phyloP scores from a whole-genome alignment of 2,329 filamentous ascomycete species.

The Cladobotryum mycophilum region DNA sequence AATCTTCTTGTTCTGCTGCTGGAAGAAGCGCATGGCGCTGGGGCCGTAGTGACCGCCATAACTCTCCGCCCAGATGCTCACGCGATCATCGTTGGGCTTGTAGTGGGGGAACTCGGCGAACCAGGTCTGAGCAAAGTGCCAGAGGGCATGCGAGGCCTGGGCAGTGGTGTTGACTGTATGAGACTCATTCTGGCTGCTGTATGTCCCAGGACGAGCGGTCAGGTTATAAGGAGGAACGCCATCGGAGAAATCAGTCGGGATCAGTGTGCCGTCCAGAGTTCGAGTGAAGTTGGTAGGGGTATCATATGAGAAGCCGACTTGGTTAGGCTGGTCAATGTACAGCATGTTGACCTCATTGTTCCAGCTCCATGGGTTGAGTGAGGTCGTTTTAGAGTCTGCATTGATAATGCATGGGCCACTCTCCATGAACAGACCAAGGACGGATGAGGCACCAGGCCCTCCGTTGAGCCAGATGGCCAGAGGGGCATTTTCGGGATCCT shows the following conservation, averaged over 20 bases:
- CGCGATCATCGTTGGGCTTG: constrained; percentile 45
- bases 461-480: constrained; percentile 61
- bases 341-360: constrained; percentile 48
- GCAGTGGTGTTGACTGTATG: constrained; percentile 43
- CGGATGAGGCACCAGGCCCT: constrained; percentile 55
- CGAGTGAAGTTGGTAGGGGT: constrained; percentile 55
- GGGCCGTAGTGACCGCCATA: constrained; percentile 67
- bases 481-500: constrained; percentile 31
- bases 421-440: constrained; percentile 59
- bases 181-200: constrained; percentile 23
- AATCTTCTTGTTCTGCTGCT: constrained; percentile 55
- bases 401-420: constrained; percentile 47
- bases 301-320: constrained; percentile 64
- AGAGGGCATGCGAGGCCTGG: constrained; percentile 50
- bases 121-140: constrained; percentile 61
- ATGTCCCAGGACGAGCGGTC: constrained; percentile 30
- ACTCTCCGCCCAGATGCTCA: constrained; percentile 63
- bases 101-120: constrained; percentile 53
- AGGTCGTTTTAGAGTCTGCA: constrained; percentile 44
- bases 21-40: constrained; percentile 50
- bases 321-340: constrained; percentile 57
- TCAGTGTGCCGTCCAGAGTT: constrained; percentile 48
- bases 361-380: constrained; percentile 57
- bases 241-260: constrained; percentile 33
- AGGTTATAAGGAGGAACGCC: constrained; percentile 30